phyloP scores from a whole-genome alignment of 441 rosid genomes.

The Codiaeum variegatum region DNA sequence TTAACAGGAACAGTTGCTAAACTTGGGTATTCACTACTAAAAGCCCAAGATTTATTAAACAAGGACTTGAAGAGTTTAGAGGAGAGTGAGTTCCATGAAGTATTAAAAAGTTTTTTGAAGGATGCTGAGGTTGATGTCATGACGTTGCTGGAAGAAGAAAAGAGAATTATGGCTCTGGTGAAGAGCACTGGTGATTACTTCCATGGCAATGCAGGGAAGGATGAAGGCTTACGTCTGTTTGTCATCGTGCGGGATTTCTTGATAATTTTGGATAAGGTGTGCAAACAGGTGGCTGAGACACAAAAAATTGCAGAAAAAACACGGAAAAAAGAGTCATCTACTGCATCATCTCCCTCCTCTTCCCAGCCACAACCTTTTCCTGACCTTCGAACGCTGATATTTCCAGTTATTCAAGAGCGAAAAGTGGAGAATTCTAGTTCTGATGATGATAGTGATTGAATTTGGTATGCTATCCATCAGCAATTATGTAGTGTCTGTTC shows the following conservation, averaged over 20 bases:
- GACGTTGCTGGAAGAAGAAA: slow-evolving; percentile 64
- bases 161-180: slow-evolving; percentile 76
- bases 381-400: slow-evolving; percentile 52
- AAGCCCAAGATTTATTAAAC: slow-evolving; percentile 60
- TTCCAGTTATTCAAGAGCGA: slow-evolving; percentile 69
- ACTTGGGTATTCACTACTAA: slow-evolving; percentile 53
- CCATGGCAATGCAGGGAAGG: slow-evolving; percentile 90
- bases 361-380: slow-evolving; percentile 36
- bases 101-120: slow-evolving; percentile 65
- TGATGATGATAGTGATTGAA: slow-evolving; percentile 30
- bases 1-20: slow-evolving; percentile 65
- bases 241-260: slow-evolving; percentile 73
- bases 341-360: slow-evolving; percentile 49
- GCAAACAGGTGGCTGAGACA: slow-evolving; percentile 70
- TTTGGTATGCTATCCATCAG: slow-evolving; percentile 9
- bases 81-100: slow-evolving; percentile 60
- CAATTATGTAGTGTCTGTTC: background rate
- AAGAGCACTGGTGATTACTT: slow-evolving; percentile 95
- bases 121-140: slow-evolving; percentile 60
- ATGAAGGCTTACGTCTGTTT: slow-evolving; percentile 89
- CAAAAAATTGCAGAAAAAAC: slow-evolving; percentile 39
- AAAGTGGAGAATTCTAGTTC: slow-evolving; percentile 35
- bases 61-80: slow-evolving; percentile 57
- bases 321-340: slow-evolving; percentile 45
- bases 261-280: slow-evolving; percentile 76